Conservation (phyloP, 495 filamentous ascomycete species). For the Aspergillus sclerotiicarbonarius region DNA sequence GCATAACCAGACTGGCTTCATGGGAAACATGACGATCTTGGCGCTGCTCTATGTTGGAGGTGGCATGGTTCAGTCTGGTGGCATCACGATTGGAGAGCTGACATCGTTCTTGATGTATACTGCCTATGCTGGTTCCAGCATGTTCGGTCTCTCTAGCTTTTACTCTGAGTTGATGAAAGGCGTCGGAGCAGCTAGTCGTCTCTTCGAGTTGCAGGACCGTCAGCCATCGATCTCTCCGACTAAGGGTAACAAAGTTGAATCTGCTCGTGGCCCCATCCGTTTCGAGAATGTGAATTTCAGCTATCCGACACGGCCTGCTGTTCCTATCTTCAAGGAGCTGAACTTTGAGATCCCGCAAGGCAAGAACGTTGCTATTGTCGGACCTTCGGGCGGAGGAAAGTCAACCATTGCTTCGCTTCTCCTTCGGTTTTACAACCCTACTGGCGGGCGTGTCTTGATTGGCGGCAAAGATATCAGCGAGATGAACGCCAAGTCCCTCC, state of each 20-base stretch:
- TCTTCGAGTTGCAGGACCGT: constrained; percentile 95
- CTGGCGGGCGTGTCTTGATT: constrained; percentile 72
- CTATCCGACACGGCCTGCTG: constrained; percentile 87
- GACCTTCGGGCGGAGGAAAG: constrained; percentile 92
- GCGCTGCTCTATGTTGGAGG: constrained; percentile 90
- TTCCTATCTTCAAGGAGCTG: constrained; percentile 84
- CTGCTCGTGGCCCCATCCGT: constrained; percentile 80
- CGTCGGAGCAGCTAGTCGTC: constrained; percentile 87
- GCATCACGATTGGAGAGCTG: constrained; percentile 86
- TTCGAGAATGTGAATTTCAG: constrained; percentile 84
- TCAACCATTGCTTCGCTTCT: constrained; percentile 87
- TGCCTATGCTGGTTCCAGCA: constrained; percentile 83
- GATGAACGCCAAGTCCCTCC: constrained; percentile 94
- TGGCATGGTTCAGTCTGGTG: constrained; percentile 79
- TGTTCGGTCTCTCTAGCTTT: constrained; percentile 92
- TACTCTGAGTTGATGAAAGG: constrained; percentile 99
- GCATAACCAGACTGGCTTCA: constrained; percentile 64
- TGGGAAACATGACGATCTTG: constrained; percentile 93
- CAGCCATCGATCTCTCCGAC: constrained; percentile 83
- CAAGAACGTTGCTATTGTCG: constrained; percentile 93
- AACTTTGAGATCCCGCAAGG: constrained; percentile 90
- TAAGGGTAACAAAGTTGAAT: constrained; percentile 68
- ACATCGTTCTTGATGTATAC: constrained; percentile 99
- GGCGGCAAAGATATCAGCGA: constrained; percentile 77
- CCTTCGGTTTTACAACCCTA: constrained; percentile 87